Evolutionary conservation across 2,329 filamentous ascomycete genomes (phyloP), one percentile per base, ranked within the genome.

Genomic region (Cladophialophora psammophila): DNA sequence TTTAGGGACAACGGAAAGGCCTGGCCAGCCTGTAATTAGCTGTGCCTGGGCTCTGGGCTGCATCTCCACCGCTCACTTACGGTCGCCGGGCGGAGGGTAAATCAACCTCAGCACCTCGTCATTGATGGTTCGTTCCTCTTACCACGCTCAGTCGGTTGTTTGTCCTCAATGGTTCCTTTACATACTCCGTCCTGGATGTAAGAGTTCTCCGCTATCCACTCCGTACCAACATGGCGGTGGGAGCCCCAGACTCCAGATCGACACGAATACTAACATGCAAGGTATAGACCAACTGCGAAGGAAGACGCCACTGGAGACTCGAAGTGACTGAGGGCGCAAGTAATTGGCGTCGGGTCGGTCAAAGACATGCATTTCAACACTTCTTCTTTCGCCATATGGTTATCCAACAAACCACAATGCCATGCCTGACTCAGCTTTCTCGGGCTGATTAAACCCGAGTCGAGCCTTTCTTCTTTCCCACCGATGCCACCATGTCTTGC

Each of bases 381-480:
- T 63, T 63, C 60, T 48, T 52, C 4, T 48, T 63, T 52, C 13
- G 35, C 52, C 26, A 34, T 40, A 58, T 34, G 52, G 40, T 42
- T 50, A 65, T 35, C 50, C 64, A 54, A 52, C 53, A 40, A 53
- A 36, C 45, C 52, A 54, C 9, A 38, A 52, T 18, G 34, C 26
- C 8, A 5, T 34, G n/a, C 60, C 53, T 67, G 34, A 67, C 45
- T 63, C 65, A 67, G 45, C 60, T 31, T 58, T n/a, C 55, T 63
- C 60, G 65, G 65, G 45, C 60, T 67, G 60, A 60, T 48, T 67
- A 31, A 31, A 67, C 60, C 65, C 65, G 65, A 67, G 18, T 36
- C 18, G 45, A 31, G 18, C 13, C 31, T 36, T 18, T 18, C 42
- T 18, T 60, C 57, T 50, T 20, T 50, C 20, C 42, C 26, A 26